phyloP scores from a whole-genome alignment of 2,329 filamentous ascomycete species.

The Alternaria sp. region DNA sequence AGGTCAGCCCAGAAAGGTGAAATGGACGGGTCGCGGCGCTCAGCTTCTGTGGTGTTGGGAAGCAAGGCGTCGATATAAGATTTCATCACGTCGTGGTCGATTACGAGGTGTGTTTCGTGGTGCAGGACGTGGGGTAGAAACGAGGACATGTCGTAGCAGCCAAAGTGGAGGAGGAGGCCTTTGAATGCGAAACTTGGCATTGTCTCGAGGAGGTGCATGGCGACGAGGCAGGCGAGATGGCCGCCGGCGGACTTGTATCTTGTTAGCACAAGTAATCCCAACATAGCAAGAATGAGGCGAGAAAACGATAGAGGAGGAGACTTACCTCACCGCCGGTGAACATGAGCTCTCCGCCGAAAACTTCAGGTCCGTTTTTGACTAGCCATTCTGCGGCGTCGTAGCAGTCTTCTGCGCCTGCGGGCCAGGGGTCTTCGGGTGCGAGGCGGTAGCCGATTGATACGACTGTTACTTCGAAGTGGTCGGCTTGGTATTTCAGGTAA shows the following conservation, averaged over 20 bases:
- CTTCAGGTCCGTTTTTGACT: constrained; percentile 55
- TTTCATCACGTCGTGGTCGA: constrained; percentile 58
- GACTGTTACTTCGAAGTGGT: constrained; percentile 59
- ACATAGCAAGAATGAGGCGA: background rate
- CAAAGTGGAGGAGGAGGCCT: constrained; percentile 64
- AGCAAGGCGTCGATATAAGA: constrained; percentile 59
- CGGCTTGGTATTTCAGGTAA: constrained; percentile 61
- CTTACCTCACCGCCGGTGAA: constrained; percentile 55
- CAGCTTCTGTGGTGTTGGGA: constrained; percentile 52
- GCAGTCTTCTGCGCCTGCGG: constrained; percentile 64
- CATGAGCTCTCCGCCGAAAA: constrained; percentile 55
- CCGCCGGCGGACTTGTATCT: constrained; percentile 59
- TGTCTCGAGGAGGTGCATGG: constrained; percentile 57
- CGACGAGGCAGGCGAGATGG: constrained; percentile 59
- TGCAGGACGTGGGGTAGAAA: constrained; percentile 54
- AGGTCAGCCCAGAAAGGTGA: constrained; percentile 62
- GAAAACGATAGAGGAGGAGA: constrained; percentile 7
- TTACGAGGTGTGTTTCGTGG: constrained; percentile 54
- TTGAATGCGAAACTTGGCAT: constrained; percentile 54
- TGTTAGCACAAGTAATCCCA: background rate
- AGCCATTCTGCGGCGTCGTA: constrained; percentile 66
- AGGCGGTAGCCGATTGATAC: constrained; percentile 68
- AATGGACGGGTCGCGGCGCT: constrained; percentile 57
- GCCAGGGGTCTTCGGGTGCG: constrained; percentile 68
- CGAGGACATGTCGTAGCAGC: constrained; percentile 59